Percentiles rank a stretch among this genome's conserved stretches.
Evolutionary conservation across 495 filamentous ascomycete genomes (phyloP).

Genomic region (Tuber umbilicatum): DNA sequence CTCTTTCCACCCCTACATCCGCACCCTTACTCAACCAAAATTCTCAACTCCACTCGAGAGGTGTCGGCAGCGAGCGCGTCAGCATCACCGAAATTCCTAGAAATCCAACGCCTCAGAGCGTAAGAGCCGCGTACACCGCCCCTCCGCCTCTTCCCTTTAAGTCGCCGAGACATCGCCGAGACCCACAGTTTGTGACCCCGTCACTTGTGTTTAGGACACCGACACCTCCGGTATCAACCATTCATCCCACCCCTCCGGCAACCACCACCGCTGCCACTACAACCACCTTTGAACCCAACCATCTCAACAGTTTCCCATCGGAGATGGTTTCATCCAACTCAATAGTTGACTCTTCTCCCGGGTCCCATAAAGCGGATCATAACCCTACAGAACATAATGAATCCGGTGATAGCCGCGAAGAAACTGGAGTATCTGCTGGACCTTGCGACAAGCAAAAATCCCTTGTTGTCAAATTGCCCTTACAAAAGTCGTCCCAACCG

Average conservation of each 20-base stretch:
- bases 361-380: background rate
- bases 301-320: background rate
- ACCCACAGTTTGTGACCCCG: slow-evolving; percentile 23
- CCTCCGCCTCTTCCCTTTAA: background rate
- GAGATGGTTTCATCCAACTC: background rate
- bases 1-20: background rate
- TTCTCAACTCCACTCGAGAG: background rate
- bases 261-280: background rate
- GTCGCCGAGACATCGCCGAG: background rate
- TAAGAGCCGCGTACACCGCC: slow-evolving; percentile 19
- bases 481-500: background rate
- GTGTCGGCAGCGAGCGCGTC: background rate
- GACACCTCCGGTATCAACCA: slow-evolving; percentile 14
- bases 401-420: background rate
- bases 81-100: slow-evolving; percentile 4
- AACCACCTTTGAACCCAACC: background rate
- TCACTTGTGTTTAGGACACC: slow-evolving; percentile 24
- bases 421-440: background rate
- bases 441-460: background rate
- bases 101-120: slow-evolving; percentile 30
- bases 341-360: background rate
- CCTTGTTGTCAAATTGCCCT: background rate
- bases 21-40: background rate
- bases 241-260: background rate
- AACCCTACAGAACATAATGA: background rate